Conservation (phyloP, 2,329 filamentous ascomycete species). For the Ophiostoma sp. region DNA sequence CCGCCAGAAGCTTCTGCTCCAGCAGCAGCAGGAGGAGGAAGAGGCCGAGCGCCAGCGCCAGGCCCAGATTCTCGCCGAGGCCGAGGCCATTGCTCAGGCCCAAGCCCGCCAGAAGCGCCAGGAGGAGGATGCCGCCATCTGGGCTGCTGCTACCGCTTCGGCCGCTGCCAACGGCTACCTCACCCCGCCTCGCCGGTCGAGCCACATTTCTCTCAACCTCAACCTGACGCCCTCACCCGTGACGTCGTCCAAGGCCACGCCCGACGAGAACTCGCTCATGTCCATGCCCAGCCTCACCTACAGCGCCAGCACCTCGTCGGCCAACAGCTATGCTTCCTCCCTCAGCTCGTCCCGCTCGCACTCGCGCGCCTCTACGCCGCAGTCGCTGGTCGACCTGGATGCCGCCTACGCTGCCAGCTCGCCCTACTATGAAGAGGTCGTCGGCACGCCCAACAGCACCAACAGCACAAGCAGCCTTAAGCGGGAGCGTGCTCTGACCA, state of each 20-base stretch:
- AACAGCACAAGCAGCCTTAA: constrained; percentile 27
- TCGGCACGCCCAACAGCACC: constrained; percentile 32
- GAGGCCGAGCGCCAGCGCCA: constrained; percentile 35
- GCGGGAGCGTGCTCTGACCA: constrained; percentile 11
- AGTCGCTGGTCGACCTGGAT: constrained; percentile 42
- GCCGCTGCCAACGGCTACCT: constrained; percentile 41
- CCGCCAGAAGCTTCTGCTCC: constrained; percentile 32
- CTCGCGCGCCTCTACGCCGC: constrained; percentile 53
- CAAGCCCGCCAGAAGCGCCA: constrained; percentile 36
- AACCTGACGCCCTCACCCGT: not conserved
- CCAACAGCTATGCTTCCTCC: constrained; percentile 47
- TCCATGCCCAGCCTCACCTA: constrained; percentile 50
- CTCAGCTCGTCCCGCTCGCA: constrained; percentile 50
- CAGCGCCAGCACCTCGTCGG: constrained; percentile 47
- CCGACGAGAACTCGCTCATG: constrained; percentile 32
- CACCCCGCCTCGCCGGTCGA: constrained; percentile 47
- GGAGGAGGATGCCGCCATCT: constrained; percentile 35
- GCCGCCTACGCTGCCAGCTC: constrained; percentile 40
- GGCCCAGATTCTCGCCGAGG: constrained; percentile 9
- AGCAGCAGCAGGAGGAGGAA: constrained; percentile 43
- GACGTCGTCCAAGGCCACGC: constrained; percentile 31
- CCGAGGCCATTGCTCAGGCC: not conserved
- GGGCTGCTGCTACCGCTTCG: constrained; percentile 31
- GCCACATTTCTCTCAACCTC: constrained; percentile 31
- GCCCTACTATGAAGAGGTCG: constrained; percentile 44